Percentiles rank a stretch among this genome's conserved stretches.
Evolutionary conservation across 495 filamentous ascomycete species (phyloP).

Genomic region (Friedmanniomyces endolithicus): DNA sequence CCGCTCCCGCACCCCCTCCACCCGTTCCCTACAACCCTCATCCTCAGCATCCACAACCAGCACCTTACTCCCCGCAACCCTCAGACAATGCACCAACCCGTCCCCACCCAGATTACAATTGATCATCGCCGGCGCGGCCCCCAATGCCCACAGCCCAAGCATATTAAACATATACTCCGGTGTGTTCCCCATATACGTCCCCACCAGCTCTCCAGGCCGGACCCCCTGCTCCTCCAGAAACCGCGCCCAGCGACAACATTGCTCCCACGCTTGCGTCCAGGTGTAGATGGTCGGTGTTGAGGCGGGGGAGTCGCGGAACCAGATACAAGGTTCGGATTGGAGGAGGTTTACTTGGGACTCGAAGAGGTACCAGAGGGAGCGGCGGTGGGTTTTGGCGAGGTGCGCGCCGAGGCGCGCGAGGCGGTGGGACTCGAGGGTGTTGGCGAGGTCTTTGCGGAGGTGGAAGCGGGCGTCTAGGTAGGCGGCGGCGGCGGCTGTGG

Average conservation of each 20-base stretch:
- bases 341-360: conserved; percentile 37
- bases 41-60: conserved; percentile 60
- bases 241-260: conserved; percentile 49
- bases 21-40: conserved; percentile 36
- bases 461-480: conserved; percentile 65
- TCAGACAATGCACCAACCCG: conserved; percentile 57
- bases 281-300: conserved; percentile 43
- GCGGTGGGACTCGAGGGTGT: conserved; percentile 3
- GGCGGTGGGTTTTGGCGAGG: conserved; percentile 32
- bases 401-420: neutral
- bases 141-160: conserved; percentile 50
- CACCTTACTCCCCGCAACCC: conserved; percentile 44
- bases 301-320: conserved; percentile 33
- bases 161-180: conserved; percentile 55
- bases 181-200: conserved; percentile 56
- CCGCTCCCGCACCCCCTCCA: conserved; percentile 39
- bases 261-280: conserved; percentile 44
- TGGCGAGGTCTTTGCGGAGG: conserved; percentile 46
- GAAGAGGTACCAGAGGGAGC: conserved; percentile 55
- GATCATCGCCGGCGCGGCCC: conserved; percentile 56
- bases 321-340: conserved; percentile 47
- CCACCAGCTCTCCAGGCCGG: conserved; percentile 52
- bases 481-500: conserved; percentile 38
- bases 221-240: conserved; percentile 52
- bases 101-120: conserved; percentile 59